Evolutionary conservation across 1,284 basidiomycete species (phyloP).

Genomic region (Sporisorium sorghi): DNA sequence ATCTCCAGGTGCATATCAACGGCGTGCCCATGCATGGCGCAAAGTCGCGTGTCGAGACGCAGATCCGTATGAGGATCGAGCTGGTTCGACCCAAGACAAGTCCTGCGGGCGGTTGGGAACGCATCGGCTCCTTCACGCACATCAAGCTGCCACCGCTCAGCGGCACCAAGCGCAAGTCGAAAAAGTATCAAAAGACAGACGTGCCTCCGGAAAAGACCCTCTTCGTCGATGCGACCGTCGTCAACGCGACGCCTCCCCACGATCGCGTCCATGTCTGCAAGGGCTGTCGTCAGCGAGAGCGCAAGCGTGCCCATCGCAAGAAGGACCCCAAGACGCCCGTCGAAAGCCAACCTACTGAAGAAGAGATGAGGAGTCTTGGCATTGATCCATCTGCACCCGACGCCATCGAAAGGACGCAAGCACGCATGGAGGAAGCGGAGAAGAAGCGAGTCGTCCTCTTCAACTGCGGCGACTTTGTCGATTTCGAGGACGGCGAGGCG

Average conservation of each 20-base stretch:
- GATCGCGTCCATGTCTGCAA: conserved; percentile 80
- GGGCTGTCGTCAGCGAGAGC: conserved; percentile 76
- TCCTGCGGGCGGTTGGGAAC: conserved; percentile 54
- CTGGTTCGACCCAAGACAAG: conserved; percentile 53
- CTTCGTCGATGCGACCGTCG: conserved; percentile 66
- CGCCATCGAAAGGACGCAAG: conserved; percentile 52
- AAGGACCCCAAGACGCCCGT: conserved; percentile 52
- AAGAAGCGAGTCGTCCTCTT: conserved; percentile 73
- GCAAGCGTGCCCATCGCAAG: conserved; percentile 65
- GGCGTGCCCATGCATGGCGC: conserved; percentile 85
- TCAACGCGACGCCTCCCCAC: conserved; percentile 77
- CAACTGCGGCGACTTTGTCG: conserved; percentile 91
- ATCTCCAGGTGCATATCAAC: conserved; percentile 75
- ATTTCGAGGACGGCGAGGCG: conserved; percentile 87
- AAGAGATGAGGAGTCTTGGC: conserved; percentile 63
- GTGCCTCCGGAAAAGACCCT: conserved; percentile 67
- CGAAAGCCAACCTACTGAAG: conserved; percentile 50
- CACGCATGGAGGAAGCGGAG: conserved; percentile 64
- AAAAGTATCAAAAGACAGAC: conserved; percentile 75
- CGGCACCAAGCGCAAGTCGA: conserved; percentile 73
- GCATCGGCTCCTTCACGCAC: conserved; percentile 66
- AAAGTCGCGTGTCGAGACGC: conserved; percentile 94
- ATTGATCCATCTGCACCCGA: conserved; percentile 58
- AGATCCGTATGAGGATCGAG: conserved; percentile 67
- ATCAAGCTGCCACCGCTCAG: conserved; percentile 68